Evolutionary conservation across 73 alveolate species (phyloP).

Genomic region (Paraurostyla sp.): DNA sequence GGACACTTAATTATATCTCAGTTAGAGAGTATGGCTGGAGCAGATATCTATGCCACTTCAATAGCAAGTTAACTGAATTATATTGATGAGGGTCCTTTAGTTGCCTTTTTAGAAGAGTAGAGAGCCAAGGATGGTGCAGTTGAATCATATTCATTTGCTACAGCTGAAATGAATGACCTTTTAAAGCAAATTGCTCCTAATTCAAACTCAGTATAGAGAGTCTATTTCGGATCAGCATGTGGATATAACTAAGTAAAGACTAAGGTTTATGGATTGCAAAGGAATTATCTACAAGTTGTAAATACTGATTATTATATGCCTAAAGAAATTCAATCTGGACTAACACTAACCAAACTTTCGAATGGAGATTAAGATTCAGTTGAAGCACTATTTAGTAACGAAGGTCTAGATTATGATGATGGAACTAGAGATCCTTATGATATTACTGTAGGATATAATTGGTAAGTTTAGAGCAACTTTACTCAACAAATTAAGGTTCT

Average conservation of each 20-base stretch:
- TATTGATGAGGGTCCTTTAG: constrained; percentile 81
- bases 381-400: constrained; percentile 48
- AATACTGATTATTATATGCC: constrained; percentile 67
- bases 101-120: constrained; percentile 58
- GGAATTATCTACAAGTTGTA: constrained; percentile 43
- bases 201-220: background rate
- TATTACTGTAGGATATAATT: constrained; percentile 17
- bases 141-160: constrained; percentile 7
- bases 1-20: constrained; percentile 77
- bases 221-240: constrained; percentile 30
- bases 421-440: constrained; percentile 62
- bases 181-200: constrained; percentile 17
- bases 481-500: constrained; percentile 75
- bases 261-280: constrained; percentile 47
- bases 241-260: constrained; percentile 40
- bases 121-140: constrained; percentile 30
- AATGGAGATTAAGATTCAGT: constrained; percentile 62
- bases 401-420: constrained; percentile 60
- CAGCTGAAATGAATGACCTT: background rate
- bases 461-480: background rate
- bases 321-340: constrained; percentile 15
- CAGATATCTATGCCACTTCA: constrained; percentile 81
- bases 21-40: constrained; percentile 77
- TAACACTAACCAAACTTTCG: background rate
- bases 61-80: constrained; percentile 55